A percentile compares a stretch with the other conserved stretches of the same genome.
Conservation (phyloP, 164 flowering plant species). For the Chloranthus sessilifolius region DNA sequence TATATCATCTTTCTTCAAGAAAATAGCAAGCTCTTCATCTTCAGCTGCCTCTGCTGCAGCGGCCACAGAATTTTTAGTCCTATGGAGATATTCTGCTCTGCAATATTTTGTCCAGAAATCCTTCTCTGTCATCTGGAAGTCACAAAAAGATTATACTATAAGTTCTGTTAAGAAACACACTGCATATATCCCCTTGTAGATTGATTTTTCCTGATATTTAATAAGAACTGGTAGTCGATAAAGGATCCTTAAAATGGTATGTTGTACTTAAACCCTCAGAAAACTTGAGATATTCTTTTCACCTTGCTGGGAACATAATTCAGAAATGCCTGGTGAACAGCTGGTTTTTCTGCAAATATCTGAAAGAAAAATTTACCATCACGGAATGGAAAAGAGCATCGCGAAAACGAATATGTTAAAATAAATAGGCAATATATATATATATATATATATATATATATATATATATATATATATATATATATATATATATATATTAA, state of each 20-base stretch:
- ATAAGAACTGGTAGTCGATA: background rate
- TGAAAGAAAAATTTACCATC: constrained; percentile 27
- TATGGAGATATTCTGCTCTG: constrained; percentile 86
- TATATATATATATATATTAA: too few species aligned
- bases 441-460: too few species aligned
- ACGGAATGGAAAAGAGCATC: constrained; percentile 1
- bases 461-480: too few species aligned
- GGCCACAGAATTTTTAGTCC: constrained; percentile 64
- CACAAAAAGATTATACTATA: constrained; percentile 1
- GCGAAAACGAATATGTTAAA: too few species aligned
- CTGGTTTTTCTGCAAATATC: constrained; percentile 98
- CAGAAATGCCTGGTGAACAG: constrained; percentile 84
- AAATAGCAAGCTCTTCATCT: constrained; percentile 94
- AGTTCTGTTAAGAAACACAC: background rate
- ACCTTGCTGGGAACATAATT: constrained; percentile 83
- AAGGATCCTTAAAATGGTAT: background rate
- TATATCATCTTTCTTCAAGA: constrained; percentile 80
- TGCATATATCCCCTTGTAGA: too few species aligned
- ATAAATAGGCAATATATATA: too few species aligned
- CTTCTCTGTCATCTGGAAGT: constrained; percentile 69
- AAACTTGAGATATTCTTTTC: constrained; percentile 3
- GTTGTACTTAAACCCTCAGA: background rate
- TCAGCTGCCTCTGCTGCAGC: constrained; percentile 99
- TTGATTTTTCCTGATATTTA: background rate
- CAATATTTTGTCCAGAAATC: constrained; percentile 95